Evolutionary conservation across 345 rosid species (phyloP), one percentile per base, ranked within the genome.

Genomic region (Arabidopsis arenosa): DNA sequence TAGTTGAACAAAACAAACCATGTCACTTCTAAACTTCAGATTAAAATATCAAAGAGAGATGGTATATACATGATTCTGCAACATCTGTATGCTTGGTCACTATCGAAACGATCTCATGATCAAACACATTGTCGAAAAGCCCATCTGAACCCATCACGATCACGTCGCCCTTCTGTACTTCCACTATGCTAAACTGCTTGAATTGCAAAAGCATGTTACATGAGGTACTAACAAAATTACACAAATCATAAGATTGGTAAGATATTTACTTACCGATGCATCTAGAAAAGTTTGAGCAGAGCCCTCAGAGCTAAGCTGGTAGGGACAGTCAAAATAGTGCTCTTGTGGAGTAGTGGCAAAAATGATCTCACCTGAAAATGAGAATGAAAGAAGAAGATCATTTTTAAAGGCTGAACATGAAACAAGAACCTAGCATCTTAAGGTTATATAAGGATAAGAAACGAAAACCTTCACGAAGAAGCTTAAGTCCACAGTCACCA

Each of bases 141-240:
- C 98, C 98, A 72, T 90, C 96, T 1, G 97, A 88, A 32, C 97
- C 96, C 94, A 93, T 87, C 68, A 94, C 89, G 7, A 90, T 67
- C 55, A 73, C 80, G 62, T 91, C 96, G 71, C 93, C 89, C 66
- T 88, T 89, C 63, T 61, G 62, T 65, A 90, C 58, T 70, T 87
- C 88, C 74, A 90, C 75, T 51, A 71, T 81, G 80, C 86, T 86
- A 66, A 94, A 86, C 97, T 93, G 86, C 63, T 81, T 72, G 5
- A 28, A 32, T 5, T 52, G 45, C 13, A 12, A 0, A 82, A 64
- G 75, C 3, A 58, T 66, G 64, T 59, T 41, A 43, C 68, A 67
- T 21, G 15, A 66, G 0, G 45, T 9, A 49, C 6, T 21, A 21
- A 21, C 23, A 21, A 1, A 21, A 21, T 21, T 21, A 51, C 5